Conservation (phyloP, 2,329 filamentous ascomycete species). For the Gaeumannomyces tritici region DNA sequence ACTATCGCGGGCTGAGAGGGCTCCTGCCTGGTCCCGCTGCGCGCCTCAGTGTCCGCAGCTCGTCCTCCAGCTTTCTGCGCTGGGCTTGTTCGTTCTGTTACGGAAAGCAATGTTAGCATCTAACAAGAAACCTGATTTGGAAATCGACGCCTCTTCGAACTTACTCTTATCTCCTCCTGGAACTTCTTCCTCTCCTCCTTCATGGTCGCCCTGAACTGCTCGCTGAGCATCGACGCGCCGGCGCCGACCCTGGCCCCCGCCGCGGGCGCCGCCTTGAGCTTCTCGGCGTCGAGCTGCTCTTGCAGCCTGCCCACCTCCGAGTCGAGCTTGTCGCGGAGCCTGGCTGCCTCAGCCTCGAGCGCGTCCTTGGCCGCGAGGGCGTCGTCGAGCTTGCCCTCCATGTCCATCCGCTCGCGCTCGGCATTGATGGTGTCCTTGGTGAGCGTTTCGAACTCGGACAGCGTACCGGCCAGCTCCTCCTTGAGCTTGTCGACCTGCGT, state of each 20-base stretch:
- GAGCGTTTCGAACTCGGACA: conserved; percentile 42
- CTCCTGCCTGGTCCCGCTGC: conserved; percentile 31
- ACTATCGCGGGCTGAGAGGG: conserved; percentile 28
- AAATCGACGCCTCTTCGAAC: conserved; percentile 10
- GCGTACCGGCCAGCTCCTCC: conserved; percentile 38
- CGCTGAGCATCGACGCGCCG: conserved; percentile 35
- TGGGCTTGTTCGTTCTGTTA: conserved; percentile 38
- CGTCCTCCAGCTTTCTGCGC: conserved; percentile 39
- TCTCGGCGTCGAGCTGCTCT: conserved; percentile 41
- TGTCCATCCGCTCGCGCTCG: conserved; percentile 39
- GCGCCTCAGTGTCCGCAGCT: conserved; percentile 33
- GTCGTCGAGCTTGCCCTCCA: conserved; percentile 32
- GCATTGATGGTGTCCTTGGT: conserved; percentile 40
- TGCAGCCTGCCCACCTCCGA: conserved; percentile 32
- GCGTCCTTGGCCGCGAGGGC: conserved; percentile 22
- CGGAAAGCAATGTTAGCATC: conserved; percentile 17
- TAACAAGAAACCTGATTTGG: neutral
- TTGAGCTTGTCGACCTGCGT: conserved; percentile 39
- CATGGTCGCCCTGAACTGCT: conserved; percentile 47
- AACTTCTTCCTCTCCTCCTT: conserved; percentile 47
- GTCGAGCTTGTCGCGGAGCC: conserved; percentile 28
- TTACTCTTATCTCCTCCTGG: conserved; percentile 42
- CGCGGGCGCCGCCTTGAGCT: conserved; percentile 28
- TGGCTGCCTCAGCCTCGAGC: conserved; percentile 28
- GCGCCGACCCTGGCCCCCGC: conserved; percentile 30